These are phyloP conservation scores for Agroathelia rolfsii DNA, from an alignment of 1,284 basidiomycete species.

Conservation along the genomic window DNA sequence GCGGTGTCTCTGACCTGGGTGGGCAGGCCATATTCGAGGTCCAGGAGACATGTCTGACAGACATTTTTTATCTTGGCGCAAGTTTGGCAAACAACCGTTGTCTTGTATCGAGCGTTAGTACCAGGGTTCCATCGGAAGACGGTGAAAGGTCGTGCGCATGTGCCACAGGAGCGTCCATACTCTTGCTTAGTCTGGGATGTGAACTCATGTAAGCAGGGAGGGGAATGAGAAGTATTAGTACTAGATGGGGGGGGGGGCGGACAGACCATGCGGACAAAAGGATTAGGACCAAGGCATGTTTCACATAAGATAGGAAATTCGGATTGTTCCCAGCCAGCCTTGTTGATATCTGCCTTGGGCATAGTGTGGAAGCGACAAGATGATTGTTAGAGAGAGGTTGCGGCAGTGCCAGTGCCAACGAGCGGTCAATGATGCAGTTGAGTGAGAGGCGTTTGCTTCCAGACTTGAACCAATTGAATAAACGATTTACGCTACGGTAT, in stretches of 20 bases:
- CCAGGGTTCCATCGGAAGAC: conserved; percentile 99
- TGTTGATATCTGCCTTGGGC: conserved; percentile 80
- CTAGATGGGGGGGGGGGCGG: conserved; percentile 4
- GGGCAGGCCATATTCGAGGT: conserved; percentile 92
- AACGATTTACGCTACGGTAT: too few species aligned
- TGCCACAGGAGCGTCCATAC: conserved; percentile 89
- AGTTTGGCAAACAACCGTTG: conserved; percentile 97
- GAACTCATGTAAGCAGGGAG: conserved; percentile 1
- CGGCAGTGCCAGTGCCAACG: too few species aligned
- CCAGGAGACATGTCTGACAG: conserved; percentile 95
- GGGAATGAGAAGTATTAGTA: conserved; percentile 4
- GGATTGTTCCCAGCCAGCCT: conserved; percentile 85
- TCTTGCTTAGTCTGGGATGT: conserved; percentile 81
- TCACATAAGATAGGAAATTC: conserved; percentile 88
- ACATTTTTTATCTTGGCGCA: conserved; percentile 99
- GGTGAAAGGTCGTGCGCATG: conserved; percentile 92
- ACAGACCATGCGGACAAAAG: conserved; percentile 83
- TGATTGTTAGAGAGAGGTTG: too few species aligned
- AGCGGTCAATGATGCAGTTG: too few species aligned
- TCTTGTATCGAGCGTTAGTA: conserved; percentile 87
- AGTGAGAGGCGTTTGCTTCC: too few species aligned
- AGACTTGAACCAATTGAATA: too few species aligned
- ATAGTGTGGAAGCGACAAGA: too few species aligned
- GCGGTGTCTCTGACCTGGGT: conserved; percentile 98
- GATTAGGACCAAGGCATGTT: conserved; percentile 84